Evolutionary conservation across 2,329 filamentous ascomycete genomes (phyloP), one percentile per base, ranked within the genome.

Genomic region (Fusarium sp.): DNA sequence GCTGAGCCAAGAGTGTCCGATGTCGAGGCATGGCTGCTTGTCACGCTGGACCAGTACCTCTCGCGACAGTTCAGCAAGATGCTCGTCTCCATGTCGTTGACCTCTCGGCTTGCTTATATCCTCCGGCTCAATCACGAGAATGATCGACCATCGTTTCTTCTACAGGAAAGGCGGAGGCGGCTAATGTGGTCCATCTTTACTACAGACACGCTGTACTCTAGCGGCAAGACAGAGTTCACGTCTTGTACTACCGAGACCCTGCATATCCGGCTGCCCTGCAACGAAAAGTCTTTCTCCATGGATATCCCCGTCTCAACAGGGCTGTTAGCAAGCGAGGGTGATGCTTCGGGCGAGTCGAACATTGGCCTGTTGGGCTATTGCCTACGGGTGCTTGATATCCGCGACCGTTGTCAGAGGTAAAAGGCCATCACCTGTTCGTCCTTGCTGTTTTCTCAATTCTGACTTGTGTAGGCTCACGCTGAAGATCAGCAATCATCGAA

Each of bases 171-270:
- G 0, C 67, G 74, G 0, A 35, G 77, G 4, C 57, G 77, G 11
- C 39, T 78, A 3, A 78, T 78, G 75, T 78, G 76, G 76, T 68
- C 73, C 0, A 78, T 77, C 1, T 76, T 72, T 5, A 57, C 61
- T 4, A 67, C 71, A 30, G 71, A 70, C 5, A 65, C 71, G 1
- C 37, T 73, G 5, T 73, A 73, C 3, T 73, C 71, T 0, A 73
- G 71, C 8, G 71, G 71, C 0, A 73, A 67, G 56, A 27, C 35
- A 1, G 71, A 73, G 4, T 73, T 73, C n/a, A 73, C 66, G 1
- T 56, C 62, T 0, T 73, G 71, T n/a, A 57, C 70, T 0, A 20
- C 62, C 0, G 66, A 70, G 9, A 65, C 66, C 4, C 50, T 73
- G 3, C 63, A 70, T 4, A 58, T 73, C 1, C 4, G 48, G 3